phyloP scores from a whole-genome alignment of 2,329 filamentous ascomycete genomes.

The Botryotinia globosa region DNA sequence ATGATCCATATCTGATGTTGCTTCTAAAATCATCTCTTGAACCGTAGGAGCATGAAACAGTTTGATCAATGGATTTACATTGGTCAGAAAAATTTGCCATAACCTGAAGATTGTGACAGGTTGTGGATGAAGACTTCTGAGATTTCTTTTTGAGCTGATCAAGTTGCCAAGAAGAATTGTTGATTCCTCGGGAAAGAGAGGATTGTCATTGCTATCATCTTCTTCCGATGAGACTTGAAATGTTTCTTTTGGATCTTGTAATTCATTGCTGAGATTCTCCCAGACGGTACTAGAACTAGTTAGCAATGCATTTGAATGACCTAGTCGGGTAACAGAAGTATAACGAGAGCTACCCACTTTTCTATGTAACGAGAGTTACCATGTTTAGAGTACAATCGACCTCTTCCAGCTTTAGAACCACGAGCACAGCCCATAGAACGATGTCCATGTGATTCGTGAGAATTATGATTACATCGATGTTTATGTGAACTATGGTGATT shows the following conservation, averaged over 20 bases:
- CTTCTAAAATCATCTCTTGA: conserved; percentile 62
- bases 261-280: conserved; percentile 36
- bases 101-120: conserved; percentile 60
- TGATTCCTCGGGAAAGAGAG: conserved; percentile 30
- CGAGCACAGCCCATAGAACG: neutral
- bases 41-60: conserved; percentile 65
- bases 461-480: neutral
- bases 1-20: conserved; percentile 48
- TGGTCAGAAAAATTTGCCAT: conserved; percentile 69
- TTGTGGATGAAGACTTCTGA: conserved; percentile 53
- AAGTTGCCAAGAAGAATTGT: conserved; percentile 51
- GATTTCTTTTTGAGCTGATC: conserved; percentile 39
- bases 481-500: neutral
- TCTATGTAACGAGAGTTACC: conserved; percentile 34
- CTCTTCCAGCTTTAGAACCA: conserved; percentile 7
- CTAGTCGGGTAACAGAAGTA: neutral
- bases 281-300: conserved; percentile 31
- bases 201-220: conserved; percentile 36
- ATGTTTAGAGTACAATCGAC: conserved; percentile 29
- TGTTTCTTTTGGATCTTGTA: conserved; percentile 36
- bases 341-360: conserved; percentile 26
- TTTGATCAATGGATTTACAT: conserved; percentile 68
- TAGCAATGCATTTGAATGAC: neutral
- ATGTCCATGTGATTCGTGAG: neutral
- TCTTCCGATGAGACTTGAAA: conserved; percentile 36